Base-by-base conservation (phyloP, 176 grass and related monocot genomes). In the Cenchrus fungigraminus region DNA sequence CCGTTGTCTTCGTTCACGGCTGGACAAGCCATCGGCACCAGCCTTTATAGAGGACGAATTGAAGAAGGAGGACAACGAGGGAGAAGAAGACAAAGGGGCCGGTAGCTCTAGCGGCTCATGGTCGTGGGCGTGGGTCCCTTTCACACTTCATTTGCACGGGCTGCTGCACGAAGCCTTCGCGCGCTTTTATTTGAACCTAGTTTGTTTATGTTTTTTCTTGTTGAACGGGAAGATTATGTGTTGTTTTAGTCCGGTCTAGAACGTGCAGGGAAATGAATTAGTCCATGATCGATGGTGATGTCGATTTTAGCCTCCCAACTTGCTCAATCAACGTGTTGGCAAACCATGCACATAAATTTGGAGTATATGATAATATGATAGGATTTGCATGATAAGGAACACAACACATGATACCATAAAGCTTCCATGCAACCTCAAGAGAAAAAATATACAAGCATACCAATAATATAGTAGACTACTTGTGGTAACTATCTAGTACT, bases 21-120 rank as follows among this genome's bases (percentile, higher is more conserved):
- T 2, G 87, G 74, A 89, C 42, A 84, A 68, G 68, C 72, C 90
- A 84, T 76, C 63, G 69, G 73, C 57, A 83, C 91, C 88, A 69
- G 76, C 76, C 88, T 89, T 90, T 95, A 95, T 95, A 95, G 56
- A 83, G 83, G 82, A 51, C 57, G 56, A 45, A 32, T 2, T 45
- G 6, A 9, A 15, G 69, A 9, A 15, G 69, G 37, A 45, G 53
- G 53, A 55, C 53, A 53, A 53, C 53, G 14, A 16, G 6, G 63
- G 28, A 17, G 73, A 74, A 73, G 45, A 62, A 64, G 70, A 19
- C 65, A 51, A 71, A 65, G 45, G 53, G 53, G 14, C 77, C 68
- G 2, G 55, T 31, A 51, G 57, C 32, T 63, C 56, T 76, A 16
- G 59, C 58, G 12, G 91, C 32, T 88, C 65, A 40, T 40, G 2